Percentiles rank a stretch among this genome's conserved stretches.
Conservation (phyloP, 257 asterid species). For the Penstemon davidsonii region DNA sequence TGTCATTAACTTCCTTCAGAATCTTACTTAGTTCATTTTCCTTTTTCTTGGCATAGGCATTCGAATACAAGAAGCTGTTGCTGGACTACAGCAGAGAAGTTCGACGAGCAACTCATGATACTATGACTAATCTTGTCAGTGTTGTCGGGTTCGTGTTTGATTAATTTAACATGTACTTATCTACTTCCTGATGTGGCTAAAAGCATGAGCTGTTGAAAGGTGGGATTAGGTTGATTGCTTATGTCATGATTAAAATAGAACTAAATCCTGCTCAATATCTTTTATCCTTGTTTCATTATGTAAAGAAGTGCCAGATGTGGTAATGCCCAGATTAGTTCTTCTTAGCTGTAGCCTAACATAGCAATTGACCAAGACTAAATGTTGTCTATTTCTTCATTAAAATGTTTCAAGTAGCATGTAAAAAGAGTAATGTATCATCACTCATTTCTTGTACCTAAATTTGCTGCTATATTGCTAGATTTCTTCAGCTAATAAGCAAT, state of each 20-base stretch:
- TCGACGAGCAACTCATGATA: slow-evolving; percentile 92
- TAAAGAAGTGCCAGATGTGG: slow-evolving; percentile 24
- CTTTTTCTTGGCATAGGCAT: slow-evolving; percentile 54
- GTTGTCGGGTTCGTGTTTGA: slow-evolving; percentile 64
- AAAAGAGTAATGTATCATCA: slow-evolving; percentile 2
- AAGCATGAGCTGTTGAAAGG: slow-evolving; percentile 13
- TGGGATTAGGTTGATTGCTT: slow-evolving; percentile 5
- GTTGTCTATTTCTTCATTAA: not conserved
- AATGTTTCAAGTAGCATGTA: slow-evolving; percentile 2
- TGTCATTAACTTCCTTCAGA: slow-evolving; percentile 10
- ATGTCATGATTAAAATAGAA: slow-evolving; percentile 18
- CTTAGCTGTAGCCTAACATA: slow-evolving; percentile 3
- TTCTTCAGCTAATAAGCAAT: slow-evolving; percentile 7
- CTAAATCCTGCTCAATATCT: slow-evolving; percentile 18
- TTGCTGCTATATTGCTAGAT: slow-evolving; percentile 15
- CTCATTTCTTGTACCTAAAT: slow-evolving; percentile 16
- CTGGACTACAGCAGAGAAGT: slow-evolving; percentile 95
- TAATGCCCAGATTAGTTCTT: slow-evolving; percentile 5
- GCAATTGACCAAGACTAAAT: not conserved
- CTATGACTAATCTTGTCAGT: slow-evolving; percentile 77
- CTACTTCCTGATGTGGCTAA: slow-evolving; percentile 10
- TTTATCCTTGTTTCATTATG: slow-evolving; percentile 4
- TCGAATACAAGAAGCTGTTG: slow-evolving; percentile 89
- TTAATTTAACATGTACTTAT: slow-evolving; percentile 15
- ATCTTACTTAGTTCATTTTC: slow-evolving; percentile 19